Percentiles rank a stretch among this genome's conserved stretches.
Conservation (phyloP, 495 filamentous ascomycete species). For the Staphylotrichum longicolle region DNA sequence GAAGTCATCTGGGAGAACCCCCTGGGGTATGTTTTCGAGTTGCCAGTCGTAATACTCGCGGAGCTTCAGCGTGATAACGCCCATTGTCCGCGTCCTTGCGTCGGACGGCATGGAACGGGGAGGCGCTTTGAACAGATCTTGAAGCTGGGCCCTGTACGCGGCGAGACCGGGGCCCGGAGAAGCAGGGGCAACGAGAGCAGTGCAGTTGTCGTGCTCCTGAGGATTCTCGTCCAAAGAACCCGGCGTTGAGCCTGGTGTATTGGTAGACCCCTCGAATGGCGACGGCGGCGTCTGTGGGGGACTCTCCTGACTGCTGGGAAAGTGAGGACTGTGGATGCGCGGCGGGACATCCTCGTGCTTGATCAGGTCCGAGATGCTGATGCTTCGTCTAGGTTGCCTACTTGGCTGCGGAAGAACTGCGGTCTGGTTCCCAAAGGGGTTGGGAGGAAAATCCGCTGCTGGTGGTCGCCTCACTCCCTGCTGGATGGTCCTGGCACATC, state of each 20-base stretch:
- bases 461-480: conserved; percentile 19
- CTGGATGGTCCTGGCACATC: conserved; percentile 24
- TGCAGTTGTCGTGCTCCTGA: not conserved
- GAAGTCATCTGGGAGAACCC: conserved; percentile 33
- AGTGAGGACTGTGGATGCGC: not conserved
- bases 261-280: conserved; percentile 16
- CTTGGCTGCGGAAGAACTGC: not conserved
- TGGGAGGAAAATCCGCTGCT: not conserved
- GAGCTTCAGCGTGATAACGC: conserved; percentile 31
- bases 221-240: conserved; percentile 20
- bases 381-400: conserved; percentile 13
- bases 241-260: conserved; percentile 23
- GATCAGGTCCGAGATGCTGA: conserved; percentile 33
- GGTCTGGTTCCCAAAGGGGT: not conserved
- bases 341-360: conserved; percentile 9
- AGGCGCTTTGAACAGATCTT: conserved; percentile 23
- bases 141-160: conserved; percentile 28
- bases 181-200: conserved; percentile 9
- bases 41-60: conserved; percentile 36
- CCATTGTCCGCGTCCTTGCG: conserved; percentile 26
- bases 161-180: conserved; percentile 23
- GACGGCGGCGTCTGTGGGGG: conserved; percentile 16
- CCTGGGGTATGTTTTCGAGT: conserved; percentile 28
- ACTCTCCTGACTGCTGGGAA: conserved; percentile 7
- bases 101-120: conserved; percentile 25